Conservation (phyloP, 441 rosid genomes). For the Euphorbia celastroides region DNA sequence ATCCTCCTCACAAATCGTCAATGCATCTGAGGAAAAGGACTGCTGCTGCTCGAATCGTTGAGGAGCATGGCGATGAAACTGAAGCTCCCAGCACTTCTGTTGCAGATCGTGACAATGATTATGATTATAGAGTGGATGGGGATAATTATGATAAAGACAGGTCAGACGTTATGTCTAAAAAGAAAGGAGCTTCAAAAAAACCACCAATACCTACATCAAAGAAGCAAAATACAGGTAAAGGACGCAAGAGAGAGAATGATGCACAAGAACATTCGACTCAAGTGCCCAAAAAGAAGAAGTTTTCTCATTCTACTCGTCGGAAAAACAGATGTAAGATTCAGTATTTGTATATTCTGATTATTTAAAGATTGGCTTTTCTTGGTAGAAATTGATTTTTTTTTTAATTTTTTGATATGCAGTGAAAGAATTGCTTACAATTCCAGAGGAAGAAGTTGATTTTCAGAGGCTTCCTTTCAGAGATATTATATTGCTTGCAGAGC, state of each 20-base stretch:
- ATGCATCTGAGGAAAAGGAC: conserved; percentile 36
- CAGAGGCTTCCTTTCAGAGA: conserved; percentile 56
- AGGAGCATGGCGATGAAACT: conserved; percentile 34
- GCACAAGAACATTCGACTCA: conserved; percentile 34
- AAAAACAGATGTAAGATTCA: conserved; percentile 44
- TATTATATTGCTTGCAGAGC: conserved; percentile 62
- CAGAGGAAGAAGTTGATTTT: conserved; percentile 65
- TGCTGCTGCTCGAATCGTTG: conserved; percentile 24
- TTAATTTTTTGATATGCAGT: conserved; percentile 30
- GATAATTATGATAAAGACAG: conserved; percentile 24
- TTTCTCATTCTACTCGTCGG: conserved; percentile 69
- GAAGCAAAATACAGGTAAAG: conserved; percentile 30
- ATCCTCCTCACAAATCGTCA: conserved; percentile 25
- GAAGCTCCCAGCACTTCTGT: conserved; percentile 31
- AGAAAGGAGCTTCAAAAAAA: conserved; percentile 33
- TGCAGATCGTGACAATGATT: conserved; percentile 25
- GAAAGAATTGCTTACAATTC: conserved; percentile 65
- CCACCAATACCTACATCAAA: conserved; percentile 30
- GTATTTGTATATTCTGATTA: conserved; percentile 8
- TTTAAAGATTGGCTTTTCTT: background rate
- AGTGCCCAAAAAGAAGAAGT: conserved; percentile 54
- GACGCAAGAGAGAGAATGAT: conserved; percentile 37
- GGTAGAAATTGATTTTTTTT: background rate
- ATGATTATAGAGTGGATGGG: conserved; percentile 23
- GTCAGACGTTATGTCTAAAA: conserved; percentile 24